These are phyloP conservation scores for Yarrowia galli DNA, from an alignment of 1,139 yeast genomes.

Conservation along the genomic window DNA sequence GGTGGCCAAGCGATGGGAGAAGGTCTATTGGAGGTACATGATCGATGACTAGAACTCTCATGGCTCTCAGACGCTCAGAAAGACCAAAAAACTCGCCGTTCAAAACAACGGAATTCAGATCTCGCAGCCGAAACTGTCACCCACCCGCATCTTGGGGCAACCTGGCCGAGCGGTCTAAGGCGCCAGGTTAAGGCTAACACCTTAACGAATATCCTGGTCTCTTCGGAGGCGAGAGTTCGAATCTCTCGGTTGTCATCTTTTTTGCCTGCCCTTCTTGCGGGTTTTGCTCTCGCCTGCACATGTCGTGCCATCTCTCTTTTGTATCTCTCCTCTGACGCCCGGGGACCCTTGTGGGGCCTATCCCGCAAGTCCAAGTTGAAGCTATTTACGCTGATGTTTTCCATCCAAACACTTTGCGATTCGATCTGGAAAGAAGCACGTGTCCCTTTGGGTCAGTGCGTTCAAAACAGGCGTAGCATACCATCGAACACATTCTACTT, in stretches of 20 bases:
- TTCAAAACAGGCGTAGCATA: too few species aligned
- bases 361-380: too few species aligned
- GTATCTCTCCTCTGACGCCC: not conserved
- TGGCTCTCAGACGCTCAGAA: not conserved
- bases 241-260: slow-evolving; percentile 28
- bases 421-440: too few species aligned
- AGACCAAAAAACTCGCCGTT: not conserved
- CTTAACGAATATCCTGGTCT: slow-evolving; percentile 26
- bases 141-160: slow-evolving; percentile 1
- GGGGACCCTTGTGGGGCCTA: too few species aligned
- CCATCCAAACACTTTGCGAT: too few species aligned
- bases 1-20: too few species aligned
- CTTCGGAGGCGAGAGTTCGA: slow-evolving; percentile 34
- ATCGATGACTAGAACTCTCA: not conserved
- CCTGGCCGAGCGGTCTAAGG: slow-evolving; percentile 35
- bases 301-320: not conserved
- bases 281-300: not conserved
- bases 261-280: not conserved
- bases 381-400: too few species aligned
- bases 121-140: too few species aligned
- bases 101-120: not conserved
- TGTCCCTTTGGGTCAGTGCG: too few species aligned
- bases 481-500: too few species aligned
- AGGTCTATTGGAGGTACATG: not conserved
- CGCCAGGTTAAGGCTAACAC: slow-evolving; percentile 26